Conservation (phyloP, 139 green algal species). For the Marvania coccoides region DNA sequence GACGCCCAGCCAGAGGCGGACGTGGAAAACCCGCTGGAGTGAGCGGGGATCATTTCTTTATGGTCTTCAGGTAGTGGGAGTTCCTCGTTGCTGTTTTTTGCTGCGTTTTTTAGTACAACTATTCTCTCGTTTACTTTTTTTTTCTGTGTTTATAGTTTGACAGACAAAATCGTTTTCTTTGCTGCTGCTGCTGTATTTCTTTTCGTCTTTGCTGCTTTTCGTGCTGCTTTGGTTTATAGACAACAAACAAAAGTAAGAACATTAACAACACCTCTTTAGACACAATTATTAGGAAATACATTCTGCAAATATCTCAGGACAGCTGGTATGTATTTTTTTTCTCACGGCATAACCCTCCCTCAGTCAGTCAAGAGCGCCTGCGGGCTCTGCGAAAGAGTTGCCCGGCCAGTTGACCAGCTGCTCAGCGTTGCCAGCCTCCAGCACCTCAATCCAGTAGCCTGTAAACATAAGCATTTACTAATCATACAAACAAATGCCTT, state of each 20-base stretch:
- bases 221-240: neutral
- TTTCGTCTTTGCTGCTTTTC: neutral
- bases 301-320: neutral
- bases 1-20: slow-evolving; percentile 78
- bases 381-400: neutral
- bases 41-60: slow-evolving; percentile 6
- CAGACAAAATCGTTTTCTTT: no score
- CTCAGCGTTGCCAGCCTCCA: slow-evolving; percentile 6
- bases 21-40: slow-evolving; percentile 82
- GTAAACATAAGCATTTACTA: neutral
- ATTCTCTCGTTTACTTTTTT: no score
- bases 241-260: neutral
- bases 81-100: neutral
- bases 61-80: neutral
- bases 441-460: slow-evolving; percentile 67
- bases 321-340: no score
- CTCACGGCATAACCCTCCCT: no score
- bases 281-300: neutral
- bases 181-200: neutral
- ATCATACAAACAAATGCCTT: neutral
- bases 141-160: no score
- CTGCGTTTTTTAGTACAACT: slow-evolving; percentile 1
- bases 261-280: neutral
- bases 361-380: neutral
- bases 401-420: slow-evolving; percentile 14